These are phyloP conservation scores for Neoscytalidium dimidiatum DNA, from an alignment of 2,329 filamentous ascomycete genomes.

Conservation along the genomic window DNA sequence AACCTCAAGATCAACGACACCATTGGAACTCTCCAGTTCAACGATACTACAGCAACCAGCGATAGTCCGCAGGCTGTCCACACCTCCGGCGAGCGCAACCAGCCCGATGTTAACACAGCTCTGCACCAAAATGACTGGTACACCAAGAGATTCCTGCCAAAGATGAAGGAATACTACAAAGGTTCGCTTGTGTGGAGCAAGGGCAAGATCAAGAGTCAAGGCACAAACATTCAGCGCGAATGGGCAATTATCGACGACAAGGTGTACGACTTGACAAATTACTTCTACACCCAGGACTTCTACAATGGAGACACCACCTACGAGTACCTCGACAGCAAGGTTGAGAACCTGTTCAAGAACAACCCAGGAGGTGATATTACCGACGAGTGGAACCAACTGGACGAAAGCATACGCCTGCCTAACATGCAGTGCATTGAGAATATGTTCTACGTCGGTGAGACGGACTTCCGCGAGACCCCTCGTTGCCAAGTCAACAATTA, in stretches of 20 bases:
- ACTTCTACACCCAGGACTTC: slow-evolving; percentile 75
- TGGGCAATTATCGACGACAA: slow-evolving; percentile 79
- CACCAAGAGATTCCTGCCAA: slow-evolving; percentile 68
- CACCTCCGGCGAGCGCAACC: slow-evolving; percentile 58
- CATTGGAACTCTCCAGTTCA: slow-evolving; percentile 59
- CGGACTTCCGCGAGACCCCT: slow-evolving; percentile 78
- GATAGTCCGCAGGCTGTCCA: slow-evolving; percentile 61
- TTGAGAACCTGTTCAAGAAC: slow-evolving; percentile 69
- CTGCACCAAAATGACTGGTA: slow-evolving; percentile 77
- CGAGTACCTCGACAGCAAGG: slow-evolving; percentile 69
- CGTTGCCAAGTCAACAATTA: slow-evolving; percentile 89
- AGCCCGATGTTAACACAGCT: slow-evolving; percentile 45
- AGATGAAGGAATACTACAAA: slow-evolving; percentile 83
- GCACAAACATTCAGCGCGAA: slow-evolving; percentile 65
- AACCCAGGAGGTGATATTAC: slow-evolving; percentile 83
- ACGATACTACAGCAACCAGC: slow-evolving; percentile 58
- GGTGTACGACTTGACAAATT: slow-evolving; percentile 90
- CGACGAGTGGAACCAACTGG: slow-evolving; percentile 61
- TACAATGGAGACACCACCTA: slow-evolving; percentile 60
- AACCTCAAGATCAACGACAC: slow-evolving; percentile 66
- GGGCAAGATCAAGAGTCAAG: slow-evolving; percentile 63
- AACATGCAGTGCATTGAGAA: slow-evolving; percentile 81
- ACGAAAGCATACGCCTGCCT: slow-evolving; percentile 59
- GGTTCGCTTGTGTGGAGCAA: slow-evolving; percentile 77
- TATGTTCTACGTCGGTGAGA: slow-evolving; percentile 77